Evolutionary conservation across 2,329 filamentous ascomycete species (phyloP).

Genomic region (Calonectria fujianensis): DNA sequence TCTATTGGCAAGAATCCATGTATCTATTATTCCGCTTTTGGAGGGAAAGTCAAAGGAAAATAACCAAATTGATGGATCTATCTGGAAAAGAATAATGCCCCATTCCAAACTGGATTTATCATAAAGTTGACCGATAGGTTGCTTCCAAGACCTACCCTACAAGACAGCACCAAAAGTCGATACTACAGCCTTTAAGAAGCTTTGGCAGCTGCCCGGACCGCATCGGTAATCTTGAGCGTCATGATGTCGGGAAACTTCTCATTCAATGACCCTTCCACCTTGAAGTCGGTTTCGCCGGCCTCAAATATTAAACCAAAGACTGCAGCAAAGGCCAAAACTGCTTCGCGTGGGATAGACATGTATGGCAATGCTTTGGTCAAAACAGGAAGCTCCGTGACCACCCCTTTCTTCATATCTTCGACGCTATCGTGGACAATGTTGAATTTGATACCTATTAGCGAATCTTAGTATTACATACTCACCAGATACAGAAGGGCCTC

Average conservation of each 20-base stretch:
- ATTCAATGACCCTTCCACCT: neutral
- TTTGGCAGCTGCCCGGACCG: neutral
- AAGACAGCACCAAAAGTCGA: neutral
- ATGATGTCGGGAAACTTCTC: neutral
- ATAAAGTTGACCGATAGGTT: neutral
- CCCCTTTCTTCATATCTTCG: conserved; percentile 2
- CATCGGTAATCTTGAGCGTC: conserved; percentile 5
- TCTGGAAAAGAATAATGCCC: neutral
- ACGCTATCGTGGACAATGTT: conserved; percentile 18
- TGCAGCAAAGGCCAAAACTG: neutral
- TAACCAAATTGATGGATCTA: neutral
- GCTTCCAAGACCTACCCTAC: neutral
- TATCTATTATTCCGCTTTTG: neutral
- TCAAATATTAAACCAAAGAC: conserved; percentile 17
- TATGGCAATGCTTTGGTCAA: conserved; percentile 9
- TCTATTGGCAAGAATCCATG: neutral
- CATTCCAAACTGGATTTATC: neutral
- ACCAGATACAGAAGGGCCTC: neutral
- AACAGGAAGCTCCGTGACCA: conserved; percentile 11
- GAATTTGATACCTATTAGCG: conserved; percentile 5
- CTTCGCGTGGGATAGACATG: conserved; percentile 5
- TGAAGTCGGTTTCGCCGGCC: neutral
- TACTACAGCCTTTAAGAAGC: neutral
- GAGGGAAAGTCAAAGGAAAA: neutral
- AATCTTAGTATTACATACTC: neutral